Evolutionary conservation across 2,329 filamentous ascomycete genomes (phyloP).

Genomic region (Alternaria novae-zelandiae): DNA sequence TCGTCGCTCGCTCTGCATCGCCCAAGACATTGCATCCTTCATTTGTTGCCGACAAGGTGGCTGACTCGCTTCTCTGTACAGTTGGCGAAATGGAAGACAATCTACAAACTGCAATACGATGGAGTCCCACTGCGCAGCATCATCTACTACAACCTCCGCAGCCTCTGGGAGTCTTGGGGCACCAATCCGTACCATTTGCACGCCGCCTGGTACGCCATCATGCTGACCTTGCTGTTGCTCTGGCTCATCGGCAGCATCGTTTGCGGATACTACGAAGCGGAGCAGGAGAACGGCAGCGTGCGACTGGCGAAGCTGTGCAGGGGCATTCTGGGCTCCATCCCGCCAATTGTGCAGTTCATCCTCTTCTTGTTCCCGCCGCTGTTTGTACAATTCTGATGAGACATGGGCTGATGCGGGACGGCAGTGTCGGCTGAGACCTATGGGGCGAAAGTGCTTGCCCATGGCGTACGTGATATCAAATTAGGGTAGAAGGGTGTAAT

Average conservation of each 20-base stretch:
- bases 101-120: conserved; percentile 10
- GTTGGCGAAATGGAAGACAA: background rate
- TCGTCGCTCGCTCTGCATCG: background rate
- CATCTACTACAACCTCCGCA: background rate
- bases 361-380: conserved; percentile 18
- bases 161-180: conserved; percentile 6
- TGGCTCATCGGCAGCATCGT: conserved; percentile 14
- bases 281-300: background rate
- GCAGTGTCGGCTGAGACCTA: background rate
- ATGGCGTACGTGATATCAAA: background rate
- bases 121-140: background rate
- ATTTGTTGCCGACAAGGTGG: background rate
- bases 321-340: conserved; percentile 9
- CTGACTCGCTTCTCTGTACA: background rate
- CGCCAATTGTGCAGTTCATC: conserved; percentile 11
- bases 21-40: background rate
- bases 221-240: conserved; percentile 2
- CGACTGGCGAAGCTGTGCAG: conserved; percentile 5
- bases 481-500: background rate
- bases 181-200: conserved; percentile 14
- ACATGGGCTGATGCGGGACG: background rate
- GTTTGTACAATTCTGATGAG: conserved; percentile 12
- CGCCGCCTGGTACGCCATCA: conserved; percentile 6
- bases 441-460: conserved; percentile 1
- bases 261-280: conserved; percentile 5